phyloP scores from a whole-genome alignment of 2,329 filamentous ascomycete species.

The Fusarium keratoplasticum region DNA sequence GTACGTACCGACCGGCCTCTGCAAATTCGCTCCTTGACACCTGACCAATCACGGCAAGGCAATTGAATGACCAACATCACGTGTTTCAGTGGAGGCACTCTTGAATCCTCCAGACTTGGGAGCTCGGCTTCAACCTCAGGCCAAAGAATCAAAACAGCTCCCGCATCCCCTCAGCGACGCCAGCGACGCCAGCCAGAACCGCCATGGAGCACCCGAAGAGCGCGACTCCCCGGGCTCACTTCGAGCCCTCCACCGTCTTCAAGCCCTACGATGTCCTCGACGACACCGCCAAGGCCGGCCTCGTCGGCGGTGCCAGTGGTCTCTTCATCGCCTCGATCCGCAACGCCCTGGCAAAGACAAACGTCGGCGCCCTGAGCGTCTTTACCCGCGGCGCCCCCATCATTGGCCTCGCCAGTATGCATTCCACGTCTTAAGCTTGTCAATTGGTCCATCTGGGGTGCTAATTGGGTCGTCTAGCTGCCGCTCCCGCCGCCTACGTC shows the following conservation, averaged over 20 bases:
- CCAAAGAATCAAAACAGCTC: conserved; percentile 44
- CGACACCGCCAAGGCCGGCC: conserved; percentile 71
- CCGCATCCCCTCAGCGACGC: conserved; percentile 25
- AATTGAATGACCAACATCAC: conserved; percentile 53
- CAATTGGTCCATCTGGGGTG: conserved; percentile 35
- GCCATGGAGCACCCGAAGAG: conserved; percentile 50
- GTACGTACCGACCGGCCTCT: conserved; percentile 34
- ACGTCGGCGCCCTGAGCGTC: conserved; percentile 83
- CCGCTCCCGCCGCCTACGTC: conserved; percentile 75
- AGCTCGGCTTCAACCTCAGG: conserved; percentile 45
- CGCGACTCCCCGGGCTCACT: conserved; percentile 43
- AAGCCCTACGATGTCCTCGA: conserved; percentile 81
- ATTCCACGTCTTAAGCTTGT: not conserved
- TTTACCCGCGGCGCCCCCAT: conserved; percentile 83
- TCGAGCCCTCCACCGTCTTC: conserved; percentile 58
- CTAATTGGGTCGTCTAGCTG: conserved; percentile 60
- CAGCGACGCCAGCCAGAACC: conserved; percentile 21
- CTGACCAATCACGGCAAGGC: conserved; percentile 46
- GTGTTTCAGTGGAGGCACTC: conserved; percentile 45
- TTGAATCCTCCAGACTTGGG: conserved; percentile 37
- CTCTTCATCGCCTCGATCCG: conserved; percentile 81
- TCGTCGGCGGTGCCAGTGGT: conserved; percentile 75
- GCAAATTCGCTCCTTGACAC: conserved; percentile 17
- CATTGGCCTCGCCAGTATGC: conserved; percentile 64
- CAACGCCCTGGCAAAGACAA: conserved; percentile 86